A percentile compares a stretch with the other conserved stretches of the same genome.
Conservation (phyloP, 1,284 basidiomycete species). For the Amylostereum areolatum region DNA sequence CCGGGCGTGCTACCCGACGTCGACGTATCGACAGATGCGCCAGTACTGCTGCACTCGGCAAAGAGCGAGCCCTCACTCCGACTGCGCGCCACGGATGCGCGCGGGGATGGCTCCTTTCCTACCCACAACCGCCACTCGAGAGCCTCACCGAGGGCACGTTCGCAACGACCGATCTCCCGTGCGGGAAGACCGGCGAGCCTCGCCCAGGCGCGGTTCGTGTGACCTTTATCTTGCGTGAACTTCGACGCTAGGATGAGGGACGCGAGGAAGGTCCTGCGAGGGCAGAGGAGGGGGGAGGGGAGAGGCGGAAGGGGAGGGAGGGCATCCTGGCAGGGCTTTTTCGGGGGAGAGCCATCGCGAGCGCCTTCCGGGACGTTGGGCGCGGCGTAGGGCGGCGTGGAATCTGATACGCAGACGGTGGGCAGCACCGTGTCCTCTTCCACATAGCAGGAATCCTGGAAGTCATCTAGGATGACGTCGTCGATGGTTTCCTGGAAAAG, state of each 20-base stretch:
- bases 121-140: slow-evolving; percentile 83
- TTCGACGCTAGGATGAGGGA: slow-evolving; percentile 86
- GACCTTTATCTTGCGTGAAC: slow-evolving; percentile 89
- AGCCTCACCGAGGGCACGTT: slow-evolving; percentile 73
- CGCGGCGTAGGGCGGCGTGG: slow-evolving; percentile 11
- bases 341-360: slow-evolving; percentile 1
- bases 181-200: slow-evolving; percentile 77
- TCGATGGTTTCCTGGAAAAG: slow-evolving; percentile 10
- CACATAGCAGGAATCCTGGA: slow-evolving; percentile 9
- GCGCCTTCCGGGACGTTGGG: slow-evolving; percentile 3
- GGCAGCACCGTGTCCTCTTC: slow-evolving; percentile 17
- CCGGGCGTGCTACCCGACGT: background rate
- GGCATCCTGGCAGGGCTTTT: slow-evolving; percentile 13
- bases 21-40: background rate
- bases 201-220: slow-evolving; percentile 90
- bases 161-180: slow-evolving; percentile 74
- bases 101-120: slow-evolving; percentile 41
- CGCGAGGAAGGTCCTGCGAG: slow-evolving; percentile 83
- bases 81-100: slow-evolving; percentile 7
- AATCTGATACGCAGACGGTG: slow-evolving; percentile 33
- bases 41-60: background rate
- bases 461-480: slow-evolving; percentile 17
- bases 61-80: slow-evolving; percentile 7
- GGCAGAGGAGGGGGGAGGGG: slow-evolving; percentile 81
- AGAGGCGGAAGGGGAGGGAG: slow-evolving; percentile 42